These are phyloP conservation scores for Oryza punctata DNA, from an alignment of 176 grass and related monocot genomes.

Conservation along the genomic window DNA sequence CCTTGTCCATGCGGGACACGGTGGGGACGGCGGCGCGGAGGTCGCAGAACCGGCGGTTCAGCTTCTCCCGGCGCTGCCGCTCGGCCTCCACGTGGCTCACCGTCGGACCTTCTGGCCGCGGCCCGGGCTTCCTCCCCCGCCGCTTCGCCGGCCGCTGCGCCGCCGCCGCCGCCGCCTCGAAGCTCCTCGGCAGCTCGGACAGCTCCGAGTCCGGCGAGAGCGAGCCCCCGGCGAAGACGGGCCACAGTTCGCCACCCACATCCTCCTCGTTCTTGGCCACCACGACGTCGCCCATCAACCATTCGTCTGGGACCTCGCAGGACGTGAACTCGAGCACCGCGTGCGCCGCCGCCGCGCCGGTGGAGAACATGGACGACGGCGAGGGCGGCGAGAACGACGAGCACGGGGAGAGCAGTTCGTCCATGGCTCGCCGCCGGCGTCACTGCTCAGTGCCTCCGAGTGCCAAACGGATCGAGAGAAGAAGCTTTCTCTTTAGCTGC, in stretches of 20 bases:
- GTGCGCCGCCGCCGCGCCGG: neutral
- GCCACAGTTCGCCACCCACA: neutral
- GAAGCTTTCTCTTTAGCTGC: no score
- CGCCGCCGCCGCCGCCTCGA: neutral
- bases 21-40: constrained; percentile 76
- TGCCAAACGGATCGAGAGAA: no score
- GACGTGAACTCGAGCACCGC: constrained; percentile 45
- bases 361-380: constrained; percentile 39
- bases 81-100: constrained; percentile 79
- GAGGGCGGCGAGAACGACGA: constrained; percentile 35
- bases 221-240: constrained; percentile 3
- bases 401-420: constrained; percentile 41
- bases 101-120: constrained; percentile 19
- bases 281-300: constrained; percentile 40
- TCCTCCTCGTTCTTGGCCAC: constrained; percentile 35
- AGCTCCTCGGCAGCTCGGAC: neutral
- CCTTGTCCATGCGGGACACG: constrained; percentile 90
- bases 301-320: constrained; percentile 57
- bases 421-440: constrained; percentile 17
- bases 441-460: neutral
- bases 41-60: constrained; percentile 76
- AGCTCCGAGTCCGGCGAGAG: constrained; percentile 45
- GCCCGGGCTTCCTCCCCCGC: constrained; percentile 44
- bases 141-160: constrained; percentile 37
- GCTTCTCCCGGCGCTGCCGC: constrained; percentile 74